Base-by-base conservation (phyloP, 78 protist genomes). In the Mastigamoeba balamuthi region DNA sequence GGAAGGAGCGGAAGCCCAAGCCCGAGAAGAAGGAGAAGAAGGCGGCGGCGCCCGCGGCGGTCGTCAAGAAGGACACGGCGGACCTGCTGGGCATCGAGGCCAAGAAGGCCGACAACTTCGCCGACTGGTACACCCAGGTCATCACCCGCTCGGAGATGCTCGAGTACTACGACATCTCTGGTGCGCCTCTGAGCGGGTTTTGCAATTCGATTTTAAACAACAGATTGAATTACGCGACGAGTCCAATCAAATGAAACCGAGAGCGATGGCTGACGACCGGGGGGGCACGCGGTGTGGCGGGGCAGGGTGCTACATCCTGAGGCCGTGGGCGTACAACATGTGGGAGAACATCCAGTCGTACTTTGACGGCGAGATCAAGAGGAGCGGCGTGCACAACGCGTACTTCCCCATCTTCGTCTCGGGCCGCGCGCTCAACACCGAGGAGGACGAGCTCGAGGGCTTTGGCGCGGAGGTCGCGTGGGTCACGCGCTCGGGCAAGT, bases 341-440 rank as follows among this genome's bases (percentile, higher is more conserved):
- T 94, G 98, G 98, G 93, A 92, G 65, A 33, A 58, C 28, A 85
- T 94, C 69, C 88, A 85, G 70, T 17, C 72, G 40, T 84, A 71
- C 39, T 81, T 85, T 38, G 88, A 86, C 64, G 53, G 40, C 43
- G 78, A 76, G 65, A 82, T 90, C 70, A 75, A 78, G 72, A 72
- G 52, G 66, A 39, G 82, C n/a, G 97, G 92, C 36, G 98, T 95
- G 39, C 72, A 90, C 79, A 91, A 94, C 53, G 78, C 90, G 52
- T 94, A 96, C 69, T 97, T 97, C 91, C 99, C 99, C 53, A 73
- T 94, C 80, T 93, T 97, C 17, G 97, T 97, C 58, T 68, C 95
- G 9, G 73, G 91, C 82, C 78, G 48, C 42, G 92, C 77, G 0
- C 77, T 80, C 37, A 48, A 41, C 85, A 93, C 82, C 66, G 91